phyloP scores from a whole-genome alignment of 257 asterid species.

The Solanum clarkiae region DNA sequence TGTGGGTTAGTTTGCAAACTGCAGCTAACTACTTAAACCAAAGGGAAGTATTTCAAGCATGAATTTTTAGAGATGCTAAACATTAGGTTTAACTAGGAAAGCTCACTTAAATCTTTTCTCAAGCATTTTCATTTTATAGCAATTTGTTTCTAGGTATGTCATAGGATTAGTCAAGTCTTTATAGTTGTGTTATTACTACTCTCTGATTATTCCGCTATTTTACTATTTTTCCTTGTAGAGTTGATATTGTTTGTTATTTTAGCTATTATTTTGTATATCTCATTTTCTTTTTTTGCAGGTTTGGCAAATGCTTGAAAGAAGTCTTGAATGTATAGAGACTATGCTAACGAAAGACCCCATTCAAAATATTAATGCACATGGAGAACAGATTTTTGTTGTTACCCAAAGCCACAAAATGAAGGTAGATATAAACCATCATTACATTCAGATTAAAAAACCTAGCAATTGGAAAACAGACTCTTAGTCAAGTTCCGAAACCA shows the following conservation, averaged over 20 bases:
- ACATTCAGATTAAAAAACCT: neutral
- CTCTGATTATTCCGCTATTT: too few species aligned
- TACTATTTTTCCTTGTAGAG: too few species aligned
- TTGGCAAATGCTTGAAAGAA: slow-evolving; percentile 59
- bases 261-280: too few species aligned
- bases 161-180: too few species aligned
- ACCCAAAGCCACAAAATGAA: slow-evolving; percentile 58
- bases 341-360: slow-evolving; percentile 59
- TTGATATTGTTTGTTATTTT: too few species aligned
- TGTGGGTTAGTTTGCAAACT: neutral
- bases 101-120: neutral
- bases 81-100: neutral
- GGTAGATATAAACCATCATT: slow-evolving; percentile 21
- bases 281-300: slow-evolving; percentile 24
- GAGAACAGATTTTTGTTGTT: slow-evolving; percentile 48
- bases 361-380: slow-evolving; percentile 43
- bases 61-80: neutral
- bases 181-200: too few species aligned
- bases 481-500: neutral
- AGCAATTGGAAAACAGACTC: neutral
- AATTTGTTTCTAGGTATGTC: neutral
- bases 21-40: neutral
- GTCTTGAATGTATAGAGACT: slow-evolving; percentile 58
- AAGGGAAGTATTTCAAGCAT: neutral
- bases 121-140: neutral